Evolutionary conservation across 768 basidiomycete genomes (phyloP).

Genomic region (Russula abietina): DNA sequence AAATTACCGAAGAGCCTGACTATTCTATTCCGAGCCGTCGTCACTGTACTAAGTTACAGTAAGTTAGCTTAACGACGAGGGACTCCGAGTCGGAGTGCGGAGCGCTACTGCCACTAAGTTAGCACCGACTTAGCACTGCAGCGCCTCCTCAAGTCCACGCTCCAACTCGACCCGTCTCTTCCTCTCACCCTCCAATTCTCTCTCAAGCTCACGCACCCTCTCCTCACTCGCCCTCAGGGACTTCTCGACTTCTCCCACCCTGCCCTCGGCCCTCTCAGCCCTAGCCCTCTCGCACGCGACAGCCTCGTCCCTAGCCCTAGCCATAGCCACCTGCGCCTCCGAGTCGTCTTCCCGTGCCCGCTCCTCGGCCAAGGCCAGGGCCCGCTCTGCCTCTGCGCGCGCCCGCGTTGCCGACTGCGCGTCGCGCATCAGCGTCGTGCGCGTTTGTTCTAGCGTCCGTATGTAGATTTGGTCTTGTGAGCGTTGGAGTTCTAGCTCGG

Average conservation of each 20-base stretch:
- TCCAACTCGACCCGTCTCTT: conserved; percentile 9
- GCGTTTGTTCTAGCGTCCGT: conserved; percentile 8
- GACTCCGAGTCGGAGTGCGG: too few relatives aligned
- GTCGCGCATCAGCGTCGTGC: conserved; percentile 1
- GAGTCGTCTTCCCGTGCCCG: neutral
- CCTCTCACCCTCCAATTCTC: neutral
- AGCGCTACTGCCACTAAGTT: too few relatives aligned
- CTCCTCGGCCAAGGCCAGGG: neutral
- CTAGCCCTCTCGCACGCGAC: neutral
- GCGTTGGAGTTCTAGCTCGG: conserved; percentile 8
- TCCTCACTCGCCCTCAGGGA: neutral
- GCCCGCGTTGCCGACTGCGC: neutral
- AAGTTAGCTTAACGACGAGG: too few relatives aligned
- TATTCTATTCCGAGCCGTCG: too few relatives aligned
- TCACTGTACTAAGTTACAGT: too few relatives aligned
- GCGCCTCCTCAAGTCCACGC: conserved; percentile 11
- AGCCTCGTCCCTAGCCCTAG: neutral
- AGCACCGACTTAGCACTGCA: neutral
- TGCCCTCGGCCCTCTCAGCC: conserved; percentile 3
- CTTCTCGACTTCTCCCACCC: neutral
- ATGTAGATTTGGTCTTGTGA: conserved; percentile 12
- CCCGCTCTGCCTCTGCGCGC: neutral
- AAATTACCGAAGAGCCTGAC: too few relatives aligned
- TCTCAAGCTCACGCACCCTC: neutral
- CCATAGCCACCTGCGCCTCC: neutral